Evolutionary conservation across 306 rosid genomes (phyloP).

Genomic region (Trifolium dubium): DNA sequence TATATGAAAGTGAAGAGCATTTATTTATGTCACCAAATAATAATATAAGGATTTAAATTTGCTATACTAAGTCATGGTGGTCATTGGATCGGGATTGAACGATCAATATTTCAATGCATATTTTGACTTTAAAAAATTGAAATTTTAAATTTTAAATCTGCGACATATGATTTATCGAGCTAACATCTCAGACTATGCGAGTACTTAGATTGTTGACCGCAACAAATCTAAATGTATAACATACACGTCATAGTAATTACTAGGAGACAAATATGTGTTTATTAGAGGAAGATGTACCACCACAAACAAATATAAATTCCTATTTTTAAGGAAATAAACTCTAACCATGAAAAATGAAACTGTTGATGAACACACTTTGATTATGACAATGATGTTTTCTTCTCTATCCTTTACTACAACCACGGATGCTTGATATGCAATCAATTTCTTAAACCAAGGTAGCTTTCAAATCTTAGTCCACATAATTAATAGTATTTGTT

Average conservation of each 20-base stretch:
- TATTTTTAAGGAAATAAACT: constrained; percentile 27
- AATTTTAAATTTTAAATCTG: too few relatives aligned
- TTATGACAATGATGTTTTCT: constrained; percentile 26
- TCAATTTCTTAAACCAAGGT: constrained; percentile 40
- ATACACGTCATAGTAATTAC: constrained; percentile 43
- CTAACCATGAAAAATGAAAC: constrained; percentile 43
- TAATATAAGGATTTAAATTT: neutral
- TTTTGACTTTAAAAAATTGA: too few relatives aligned
- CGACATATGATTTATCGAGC: too few relatives aligned
- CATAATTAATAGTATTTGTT: too few relatives aligned
- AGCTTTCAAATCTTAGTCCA: constrained; percentile 51
- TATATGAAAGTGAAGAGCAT: constrained; percentile 19
- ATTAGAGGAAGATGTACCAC: constrained; percentile 40
- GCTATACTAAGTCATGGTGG: too few relatives aligned
- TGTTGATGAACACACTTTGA: constrained; percentile 43
- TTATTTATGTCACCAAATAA: constrained; percentile 17
- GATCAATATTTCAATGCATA: too few relatives aligned
- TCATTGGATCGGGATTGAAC: too few relatives aligned
- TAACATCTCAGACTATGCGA: too few relatives aligned
- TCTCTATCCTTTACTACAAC: constrained; percentile 21
- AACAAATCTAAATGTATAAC: neutral
- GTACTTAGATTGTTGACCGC: too few relatives aligned
- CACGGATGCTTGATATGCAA: constrained; percentile 16
- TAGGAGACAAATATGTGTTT: constrained; percentile 42
- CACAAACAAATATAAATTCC: constrained; percentile 51